Base-by-base conservation (phyloP, 768 basidiomycete species). In the Thelephora ganbajun region DNA sequence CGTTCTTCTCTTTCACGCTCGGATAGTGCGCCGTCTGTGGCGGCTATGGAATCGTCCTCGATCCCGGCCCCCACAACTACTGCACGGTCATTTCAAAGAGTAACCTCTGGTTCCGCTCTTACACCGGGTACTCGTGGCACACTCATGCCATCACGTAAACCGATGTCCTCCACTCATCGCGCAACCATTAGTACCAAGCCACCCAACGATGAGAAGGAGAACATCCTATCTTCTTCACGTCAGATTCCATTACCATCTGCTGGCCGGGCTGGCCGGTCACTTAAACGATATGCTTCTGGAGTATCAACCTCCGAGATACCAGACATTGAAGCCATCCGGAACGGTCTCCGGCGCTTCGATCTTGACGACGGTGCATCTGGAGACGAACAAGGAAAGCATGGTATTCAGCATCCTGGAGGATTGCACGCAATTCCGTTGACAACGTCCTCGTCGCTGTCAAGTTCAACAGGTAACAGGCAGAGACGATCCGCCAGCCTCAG, bases 401-500 rank as follows among this genome's bases (percentile, higher is more conserved):
- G 20, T 19, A n/a, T 18, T 19, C 37, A 6, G 14, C 30, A 35
- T 23, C 11, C 20, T 19, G 43, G 45, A 22, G 22, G 14, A 19
- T 20, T 18, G 20, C 61, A 65, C 34, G 49, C 44, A n/a, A 20
- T 34, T 41, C 34, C 9, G 11, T 12, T 45, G 49, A 12, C 44
- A 55, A 37, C 48, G 35, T 14, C 41, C 1, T 46, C 45, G 50
- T 43, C 35, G 54, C 52, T 63, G 62, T 59, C 51, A 57, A 57
- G 43, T 48, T 73, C 74, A 26, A 65, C 67, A 11, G 66, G 55
- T 49, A 68, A 69, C n/a, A 74, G 83, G 34, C 75, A 80, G 44
- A 69, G 84, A 48, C 72, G 84, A 48, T 86, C 83, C n/a, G 80
- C 81, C 13, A 85, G 83, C 59, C 65, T 87, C 44, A 86, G 82